Conservation (phyloP, 495 filamentous ascomycete species). For the Neurospora sp. region DNA sequence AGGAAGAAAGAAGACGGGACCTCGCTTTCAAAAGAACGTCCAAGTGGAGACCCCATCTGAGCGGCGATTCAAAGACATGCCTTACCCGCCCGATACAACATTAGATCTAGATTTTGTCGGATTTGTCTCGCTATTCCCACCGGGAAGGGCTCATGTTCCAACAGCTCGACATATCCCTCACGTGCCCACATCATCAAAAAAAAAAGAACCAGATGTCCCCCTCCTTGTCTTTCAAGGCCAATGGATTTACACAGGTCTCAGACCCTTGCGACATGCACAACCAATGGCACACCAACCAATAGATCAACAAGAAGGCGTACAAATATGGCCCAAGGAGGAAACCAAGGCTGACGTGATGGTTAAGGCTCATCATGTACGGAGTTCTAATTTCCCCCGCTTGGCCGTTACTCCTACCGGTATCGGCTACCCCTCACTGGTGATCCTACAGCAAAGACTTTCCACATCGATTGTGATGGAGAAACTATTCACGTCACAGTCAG, state of each 20-base stretch:
- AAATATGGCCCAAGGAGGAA: slow-evolving; percentile 15
- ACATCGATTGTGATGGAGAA: not conserved
- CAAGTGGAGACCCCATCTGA: not conserved
- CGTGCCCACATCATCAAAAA: not conserved
- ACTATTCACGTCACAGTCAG: not conserved
- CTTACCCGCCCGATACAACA: not conserved
- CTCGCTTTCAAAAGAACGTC: not conserved
- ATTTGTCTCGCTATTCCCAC: not conserved
- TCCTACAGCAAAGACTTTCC: not conserved
- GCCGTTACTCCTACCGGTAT: not conserved
- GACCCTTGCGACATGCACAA: slow-evolving; percentile 13
- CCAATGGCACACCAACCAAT: slow-evolving; percentile 19
- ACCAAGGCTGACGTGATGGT: not conserved
- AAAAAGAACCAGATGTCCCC: not conserved
- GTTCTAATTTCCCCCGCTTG: not conserved
- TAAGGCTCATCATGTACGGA: not conserved
- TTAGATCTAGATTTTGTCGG: not conserved
- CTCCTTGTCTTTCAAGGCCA: not conserved
- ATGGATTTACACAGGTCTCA: not conserved
- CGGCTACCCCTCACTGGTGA: not conserved
- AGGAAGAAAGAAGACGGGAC: not conserved
- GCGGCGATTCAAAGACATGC: not conserved
- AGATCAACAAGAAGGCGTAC: not conserved
- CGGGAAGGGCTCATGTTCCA: not conserved
- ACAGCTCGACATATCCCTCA: not conserved